These are phyloP conservation scores for Cryptococcus wingfieldii DNA, from an alignment of 1,284 basidiomycete genomes.

Conservation along the genomic window DNA sequence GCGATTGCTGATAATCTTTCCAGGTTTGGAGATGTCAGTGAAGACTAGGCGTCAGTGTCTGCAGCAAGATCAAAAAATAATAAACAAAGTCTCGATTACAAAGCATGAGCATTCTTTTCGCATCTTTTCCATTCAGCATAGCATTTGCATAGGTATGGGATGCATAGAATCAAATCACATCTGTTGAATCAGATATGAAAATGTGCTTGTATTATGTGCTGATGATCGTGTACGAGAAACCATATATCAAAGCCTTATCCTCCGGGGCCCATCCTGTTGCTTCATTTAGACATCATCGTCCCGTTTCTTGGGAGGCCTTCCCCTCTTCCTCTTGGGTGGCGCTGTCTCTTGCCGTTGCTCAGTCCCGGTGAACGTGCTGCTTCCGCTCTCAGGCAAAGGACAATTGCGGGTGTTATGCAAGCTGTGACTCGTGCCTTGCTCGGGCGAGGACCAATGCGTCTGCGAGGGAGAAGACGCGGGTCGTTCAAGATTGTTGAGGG, in stretches of 20 bases:
- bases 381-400: background rate
- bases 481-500: background rate
- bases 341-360: background rate
- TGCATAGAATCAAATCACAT: background rate
- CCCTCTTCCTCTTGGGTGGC: background rate
- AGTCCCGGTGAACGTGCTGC: too few relatives aligned
- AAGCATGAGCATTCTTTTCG: background rate
- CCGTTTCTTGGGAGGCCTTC: background rate
- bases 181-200: background rate
- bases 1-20: background rate
- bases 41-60: constrained; percentile 24
- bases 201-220: background rate
- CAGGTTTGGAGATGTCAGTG: constrained; percentile 42
- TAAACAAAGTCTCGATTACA: background rate
- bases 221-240: background rate
- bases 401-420: background rate
- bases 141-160: background rate
- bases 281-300: background rate
- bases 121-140: background rate
- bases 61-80: background rate
- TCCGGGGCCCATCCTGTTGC: background rate
- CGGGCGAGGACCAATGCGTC: too few relatives aligned
- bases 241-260: background rate
- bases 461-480: background rate
- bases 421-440: too few relatives aligned